Percentiles rank a stretch among this genome's conserved stretches.
Evolutionary conservation across 169 alveolate species (phyloP).

Genomic region (Toxoplasma gondii): DNA sequence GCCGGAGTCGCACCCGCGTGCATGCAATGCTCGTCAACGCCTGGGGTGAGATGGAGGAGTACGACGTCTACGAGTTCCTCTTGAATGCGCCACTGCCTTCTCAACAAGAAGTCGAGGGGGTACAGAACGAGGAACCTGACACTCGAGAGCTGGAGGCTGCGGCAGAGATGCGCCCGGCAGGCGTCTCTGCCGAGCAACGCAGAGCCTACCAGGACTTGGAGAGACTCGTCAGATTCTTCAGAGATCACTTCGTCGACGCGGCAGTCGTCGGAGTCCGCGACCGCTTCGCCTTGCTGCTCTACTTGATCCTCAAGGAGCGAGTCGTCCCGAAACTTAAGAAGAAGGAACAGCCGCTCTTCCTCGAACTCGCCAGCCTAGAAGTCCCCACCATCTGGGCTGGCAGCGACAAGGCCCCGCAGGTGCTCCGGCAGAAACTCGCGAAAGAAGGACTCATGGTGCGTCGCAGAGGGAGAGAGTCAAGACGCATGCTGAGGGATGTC

Average conservation of each 20-base stretch:
- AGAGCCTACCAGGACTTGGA: conserved; percentile 13
- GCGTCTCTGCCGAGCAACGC: neutral
- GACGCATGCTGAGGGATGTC: neutral
- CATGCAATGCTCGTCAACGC: conserved; percentile 43
- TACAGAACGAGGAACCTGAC: neutral
- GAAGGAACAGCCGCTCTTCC: neutral
- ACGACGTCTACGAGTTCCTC: conserved; percentile 29
- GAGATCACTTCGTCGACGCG: conserved; percentile 23
- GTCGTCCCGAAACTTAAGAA: conserved; percentile 13
- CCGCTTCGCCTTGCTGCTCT: conserved; percentile 22
- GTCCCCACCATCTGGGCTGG: conserved; percentile 46
- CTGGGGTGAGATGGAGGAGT: conserved; percentile 39
- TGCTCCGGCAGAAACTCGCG: neutral
- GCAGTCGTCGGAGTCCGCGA: conserved; percentile 42
- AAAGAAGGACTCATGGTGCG: conserved; percentile 30
- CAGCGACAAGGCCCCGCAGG: conserved; percentile 26
- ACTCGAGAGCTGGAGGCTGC: neutral
- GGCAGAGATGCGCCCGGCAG: neutral
- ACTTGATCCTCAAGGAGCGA: conserved; percentile 28
- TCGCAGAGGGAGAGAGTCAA: neutral
- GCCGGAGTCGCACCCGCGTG: conserved; percentile 7
- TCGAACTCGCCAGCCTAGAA: conserved; percentile 29
- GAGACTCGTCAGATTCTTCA: conserved; percentile 5
- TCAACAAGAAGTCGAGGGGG: neutral
- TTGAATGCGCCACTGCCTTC: conserved; percentile 39